Evolutionary conservation across 129 eudicot species (phyloP), one percentile per base, ranked within the genome.

Genomic region (Tanacetum coccineum): DNA sequence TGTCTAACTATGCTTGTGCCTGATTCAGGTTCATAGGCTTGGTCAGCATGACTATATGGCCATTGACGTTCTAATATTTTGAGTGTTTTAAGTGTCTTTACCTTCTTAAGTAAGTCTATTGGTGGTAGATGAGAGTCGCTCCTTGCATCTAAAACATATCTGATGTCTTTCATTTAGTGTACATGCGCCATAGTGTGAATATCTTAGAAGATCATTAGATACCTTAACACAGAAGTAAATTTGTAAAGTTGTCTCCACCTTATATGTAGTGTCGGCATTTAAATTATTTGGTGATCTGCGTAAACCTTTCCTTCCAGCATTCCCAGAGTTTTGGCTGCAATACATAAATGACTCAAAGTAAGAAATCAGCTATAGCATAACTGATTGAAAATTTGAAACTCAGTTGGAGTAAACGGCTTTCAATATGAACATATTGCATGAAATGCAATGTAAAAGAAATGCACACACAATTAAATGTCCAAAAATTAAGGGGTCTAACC

Each of bases 101-200:
- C 95, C 91, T 90, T 75, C 12, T 64, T 74, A 59, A 90, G 87
- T 49, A 76, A 65, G 45, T 90, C 92, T 55, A 36, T 72, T 11
- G 89, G 90, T 40, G 90, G 97, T 44, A 54, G 60, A 52, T 75
- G 66, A 3, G 68, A 70, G 30, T 73, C 62, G 42, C 52, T 61
- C 54, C 78, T 77, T 54, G 67, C 44, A 36, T 77, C 74, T 59
- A 59, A 14, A 18, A 62, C 18, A 44, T 42, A 68, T 57, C 76
- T 74, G 30, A 59, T 74, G 55, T 85, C 78, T 46, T 61, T 79
- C 8, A 71, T 75, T 68, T 80, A 78, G 40, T 44, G 64, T 52
- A 81, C 67, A 86, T 84, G 59, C 72, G 61, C 8, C 46, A 73
- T 20, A 69, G 59, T 52, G 15, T 64, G 46, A 30, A 21, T 2